Base-by-base conservation (phyloP, 2,329 filamentous ascomycete species). In the Torrubiella hemipterigena region DNA sequence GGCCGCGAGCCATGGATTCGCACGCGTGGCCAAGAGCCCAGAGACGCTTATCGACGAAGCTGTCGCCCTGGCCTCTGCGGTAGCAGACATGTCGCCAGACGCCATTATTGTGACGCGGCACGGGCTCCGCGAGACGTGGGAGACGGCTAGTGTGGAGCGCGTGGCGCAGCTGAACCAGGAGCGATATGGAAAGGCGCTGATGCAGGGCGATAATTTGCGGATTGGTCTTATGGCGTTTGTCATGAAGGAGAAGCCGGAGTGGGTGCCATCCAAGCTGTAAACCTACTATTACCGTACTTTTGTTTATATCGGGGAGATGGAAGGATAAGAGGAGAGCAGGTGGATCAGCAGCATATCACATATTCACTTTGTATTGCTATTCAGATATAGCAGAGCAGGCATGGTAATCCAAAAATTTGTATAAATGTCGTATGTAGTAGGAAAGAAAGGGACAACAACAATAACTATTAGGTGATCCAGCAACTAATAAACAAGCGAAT, bases 181-280 rank as follows among this genome's bases (percentile, higher is more conserved):
- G 34, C 44, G 54, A 23, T 67, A 58, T 40, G 55, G 49, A 12
- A 46, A 51, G 28, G 45, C 41, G 5, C 42, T 69, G 32, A 42
- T 60, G 27, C 43, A 51, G 20, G 57, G 62, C 0, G 58, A 64
- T 35, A 70, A 69, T 49, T 49, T 65, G n/a, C 46, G 54, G 12
- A 63, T 67, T 38, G 65, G 66, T 2, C 40, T 69, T 31, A 52
- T 47, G 36, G 67, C 68, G 5, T 73, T 72, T 54, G 56, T 57
- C 21, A 54, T 62, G 44, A 69, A 68, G 51, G 51, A 59, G 42
- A 50, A 56, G 40, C 65, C 66, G 13, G 43, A 56, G 17, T 69
- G 65, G 64, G 57, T 58, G 29, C 55, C 61, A 17, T 62, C 58
- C 2, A 67, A 67, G 44, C 37, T 71, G 35, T 65, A 37, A 23